Percentiles rank a stretch among this genome's conserved stretches.
phyloP scores from a whole-genome alignment of 1,284 basidiomycete species.

The Cryptococcus hybrid region DNA sequence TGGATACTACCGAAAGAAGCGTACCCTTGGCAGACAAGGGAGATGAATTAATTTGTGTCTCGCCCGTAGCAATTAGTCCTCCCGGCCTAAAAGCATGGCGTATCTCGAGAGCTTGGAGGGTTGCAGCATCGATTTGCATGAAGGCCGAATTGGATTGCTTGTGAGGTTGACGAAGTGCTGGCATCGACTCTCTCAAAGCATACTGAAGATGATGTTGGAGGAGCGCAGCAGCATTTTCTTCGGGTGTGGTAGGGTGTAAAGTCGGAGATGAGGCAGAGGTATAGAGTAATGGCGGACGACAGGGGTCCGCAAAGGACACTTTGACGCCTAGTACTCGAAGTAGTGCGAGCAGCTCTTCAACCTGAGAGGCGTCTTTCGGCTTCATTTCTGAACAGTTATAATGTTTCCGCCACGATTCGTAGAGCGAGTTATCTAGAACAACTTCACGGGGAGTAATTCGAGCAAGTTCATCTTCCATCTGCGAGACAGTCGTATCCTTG shows the following conservation, averaged over 20 bases:
- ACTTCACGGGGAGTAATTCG: slow-evolving; percentile 80
- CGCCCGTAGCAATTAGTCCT: slow-evolving; percentile 50
- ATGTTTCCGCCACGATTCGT: slow-evolving; percentile 26
- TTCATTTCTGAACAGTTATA: not conserved
- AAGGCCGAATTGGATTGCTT: slow-evolving; percentile 60
- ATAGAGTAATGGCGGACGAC: slow-evolving; percentile 6
- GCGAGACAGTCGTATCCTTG: slow-evolving; percentile 58
- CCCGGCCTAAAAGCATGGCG: slow-evolving; percentile 73
- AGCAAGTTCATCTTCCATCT: slow-evolving; percentile 76
- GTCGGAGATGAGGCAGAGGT: not conserved
- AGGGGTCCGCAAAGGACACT: slow-evolving; percentile 39
- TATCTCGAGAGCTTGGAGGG: slow-evolving; percentile 85
- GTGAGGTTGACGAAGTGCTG: slow-evolving; percentile 54
- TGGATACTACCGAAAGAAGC: slow-evolving; percentile 70
- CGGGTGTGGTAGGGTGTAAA: slow-evolving; percentile 30
- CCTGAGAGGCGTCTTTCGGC: not conserved
- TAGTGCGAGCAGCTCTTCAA: slow-evolving; percentile 18
- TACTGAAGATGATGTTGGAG: slow-evolving; percentile 67
- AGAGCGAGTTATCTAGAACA: slow-evolving; percentile 61
- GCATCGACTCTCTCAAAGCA: slow-evolving; percentile 75
- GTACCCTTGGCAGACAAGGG: slow-evolving; percentile 55
- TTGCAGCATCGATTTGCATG: slow-evolving; percentile 90
- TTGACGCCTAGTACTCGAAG: slow-evolving; percentile 35
- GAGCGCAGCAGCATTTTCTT: slow-evolving; percentile 62
- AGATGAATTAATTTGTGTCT: slow-evolving; percentile 8